phyloP scores from a whole-genome alignment of 495 filamentous ascomycete genomes.

The Neurospora sp. region DNA sequence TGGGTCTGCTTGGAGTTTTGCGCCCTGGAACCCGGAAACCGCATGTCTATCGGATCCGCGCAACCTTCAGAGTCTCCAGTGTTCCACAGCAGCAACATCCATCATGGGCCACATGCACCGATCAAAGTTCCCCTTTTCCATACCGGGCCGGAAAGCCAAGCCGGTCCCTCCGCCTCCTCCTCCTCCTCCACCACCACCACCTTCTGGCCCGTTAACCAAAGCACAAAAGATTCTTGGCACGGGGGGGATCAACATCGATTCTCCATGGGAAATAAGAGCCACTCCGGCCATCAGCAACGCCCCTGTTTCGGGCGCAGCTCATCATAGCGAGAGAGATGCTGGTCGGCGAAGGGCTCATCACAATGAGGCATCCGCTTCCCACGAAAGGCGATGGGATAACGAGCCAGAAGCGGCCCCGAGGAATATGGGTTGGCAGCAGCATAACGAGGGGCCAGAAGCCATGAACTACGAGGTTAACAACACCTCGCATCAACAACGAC shows the following conservation, averaged over 20 bases:
- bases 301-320: slow-evolving; percentile 32
- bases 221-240: slow-evolving; percentile 37
- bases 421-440: slow-evolving; percentile 12
- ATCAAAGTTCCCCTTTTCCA: slow-evolving; percentile 44
- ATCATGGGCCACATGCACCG: slow-evolving; percentile 32
- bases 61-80: not conserved
- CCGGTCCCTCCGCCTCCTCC: slow-evolving; percentile 9
- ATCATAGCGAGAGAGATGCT: slow-evolving; percentile 14
- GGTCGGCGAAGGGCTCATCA: slow-evolving; percentile 8
- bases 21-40: not conserved
- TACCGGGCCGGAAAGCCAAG: slow-evolving; percentile 39
- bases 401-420: slow-evolving; percentile 28
- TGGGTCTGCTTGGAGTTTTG: slow-evolving; percentile 1
- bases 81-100: slow-evolving; percentile 2
- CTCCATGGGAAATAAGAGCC: slow-evolving; percentile 35
- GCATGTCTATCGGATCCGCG: not conserved
- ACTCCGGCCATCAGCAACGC: slow-evolving; percentile 40
- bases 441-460: slow-evolving; percentile 23
- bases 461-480: slow-evolving; percentile 23
- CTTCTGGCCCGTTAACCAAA: slow-evolving; percentile 25
- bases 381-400: slow-evolving; percentile 29
- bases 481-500: slow-evolving; percentile 29
- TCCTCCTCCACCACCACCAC: not conserved
- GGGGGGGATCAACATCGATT: slow-evolving; percentile 20
- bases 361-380: slow-evolving; percentile 7